Evolutionary conservation across 305 asterid genomes (phyloP).

Genomic region (Plantago coronopus): DNA sequence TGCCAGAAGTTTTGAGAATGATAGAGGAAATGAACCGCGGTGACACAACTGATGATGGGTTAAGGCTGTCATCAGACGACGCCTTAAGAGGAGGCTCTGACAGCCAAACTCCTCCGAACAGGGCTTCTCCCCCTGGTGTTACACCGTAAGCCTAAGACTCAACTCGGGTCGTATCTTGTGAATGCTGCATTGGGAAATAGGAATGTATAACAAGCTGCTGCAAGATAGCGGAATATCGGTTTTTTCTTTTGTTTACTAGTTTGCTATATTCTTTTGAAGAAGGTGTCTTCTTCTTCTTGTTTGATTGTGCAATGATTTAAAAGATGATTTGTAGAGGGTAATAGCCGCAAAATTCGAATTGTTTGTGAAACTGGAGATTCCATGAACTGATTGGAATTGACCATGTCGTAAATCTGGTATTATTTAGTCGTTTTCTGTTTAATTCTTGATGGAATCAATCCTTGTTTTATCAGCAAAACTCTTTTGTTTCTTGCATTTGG

Average conservation of each 20-base stretch:
- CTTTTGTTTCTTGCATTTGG: constrained; percentile 3
- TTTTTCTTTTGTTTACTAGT: constrained; percentile 2
- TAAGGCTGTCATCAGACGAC: constrained; percentile 75
- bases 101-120: constrained; percentile 69
- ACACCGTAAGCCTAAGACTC: constrained; percentile 40
- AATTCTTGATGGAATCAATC: background rate
- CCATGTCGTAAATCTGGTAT: constrained; percentile 1
- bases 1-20: constrained; percentile 78
- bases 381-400: constrained; percentile 26
- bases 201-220: constrained; percentile 12
- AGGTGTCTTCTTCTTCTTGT: constrained; percentile 29
- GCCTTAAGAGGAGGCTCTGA: constrained; percentile 70
- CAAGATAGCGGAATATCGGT: constrained; percentile 21
- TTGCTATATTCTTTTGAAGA: constrained; percentile 34
- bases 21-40: constrained; percentile 79
- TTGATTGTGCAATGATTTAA: constrained; percentile 35
- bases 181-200: too few relatives aligned
- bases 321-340: constrained; percentile 27
- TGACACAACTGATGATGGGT: constrained; percentile 73
- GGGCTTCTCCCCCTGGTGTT: constrained; percentile 61
- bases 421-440: constrained; percentile 2
- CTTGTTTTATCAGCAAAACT: background rate
- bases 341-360: constrained; percentile 26
- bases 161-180: background rate
- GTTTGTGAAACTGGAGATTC: constrained; percentile 30